Evolutionary conservation across 2,329 filamentous ascomycete genomes (phyloP), one percentile per base, ranked within the genome.

Genomic region (Aureobasidium pullulans): DNA sequence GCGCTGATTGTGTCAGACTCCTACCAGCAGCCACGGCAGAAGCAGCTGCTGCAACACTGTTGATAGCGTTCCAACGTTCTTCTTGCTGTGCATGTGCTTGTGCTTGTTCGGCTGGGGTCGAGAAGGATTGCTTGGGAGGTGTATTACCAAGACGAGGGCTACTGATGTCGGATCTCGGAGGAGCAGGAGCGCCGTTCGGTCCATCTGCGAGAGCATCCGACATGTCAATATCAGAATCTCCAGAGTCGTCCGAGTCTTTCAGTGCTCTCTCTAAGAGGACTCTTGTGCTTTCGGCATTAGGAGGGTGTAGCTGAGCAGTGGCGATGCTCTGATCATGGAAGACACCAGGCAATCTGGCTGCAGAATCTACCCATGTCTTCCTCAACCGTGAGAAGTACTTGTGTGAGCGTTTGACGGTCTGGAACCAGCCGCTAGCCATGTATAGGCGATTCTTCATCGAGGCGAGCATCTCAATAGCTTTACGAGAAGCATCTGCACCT

Each of bases 361-460:
- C 63, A 42, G 71, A 72, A 58, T 70, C 71, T 11, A 64, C 59
- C 62, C 78, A 81, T 61, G 84, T 79, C 32, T 73, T 72, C 66
- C 78, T 81, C 62, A 83, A 77, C 1, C 69, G 72, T 1, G 73
- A 67, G 63, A 82, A 85, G 64, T 81, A 85, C 3, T 69, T 68
- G 63, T 82, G 76, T 74, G 83, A 80, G 15, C 79, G 76, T 31
- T 73, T 72, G 59, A 85, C 77, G 7, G 82, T 80, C 48, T 71
- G 73, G 59, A 80, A 76, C 69, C 84, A 85, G 3, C 78, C 79
- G 32, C 76, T 75, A 1, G 82, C 82, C 80, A 85, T 83, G 58
- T 78, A 77, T 44, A 84, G 70, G 66, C 77, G 77, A 3, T 70
- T 70, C 0, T 77, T 74, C 76, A 85, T 81, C 47, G 77, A 75